These are phyloP conservation scores for Macadamia tetraphylla DNA, from an alignment of 164 flowering plant species.

Conservation along the genomic window DNA sequence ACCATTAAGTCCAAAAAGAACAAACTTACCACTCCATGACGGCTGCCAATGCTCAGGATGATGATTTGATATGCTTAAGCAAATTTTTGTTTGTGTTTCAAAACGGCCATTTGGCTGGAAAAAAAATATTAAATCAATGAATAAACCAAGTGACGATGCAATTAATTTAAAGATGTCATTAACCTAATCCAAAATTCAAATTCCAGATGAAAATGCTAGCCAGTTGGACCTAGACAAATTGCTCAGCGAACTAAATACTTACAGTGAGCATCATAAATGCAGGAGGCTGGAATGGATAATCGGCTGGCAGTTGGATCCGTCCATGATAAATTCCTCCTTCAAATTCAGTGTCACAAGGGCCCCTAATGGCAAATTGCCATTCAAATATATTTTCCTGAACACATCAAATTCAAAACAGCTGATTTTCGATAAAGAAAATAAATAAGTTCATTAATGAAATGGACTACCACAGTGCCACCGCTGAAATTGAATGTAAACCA, in stretches of 20 bases:
- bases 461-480: background rate
- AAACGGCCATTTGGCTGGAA: constrained; percentile 96
- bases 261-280: constrained; percentile 92
- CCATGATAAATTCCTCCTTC: constrained; percentile 99
- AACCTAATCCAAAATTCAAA: background rate
- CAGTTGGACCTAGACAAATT: no score
- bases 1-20: background rate
- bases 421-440: background rate
- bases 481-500: background rate
- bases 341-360: constrained; percentile 82
- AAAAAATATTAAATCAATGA: background rate
- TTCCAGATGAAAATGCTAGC: background rate
- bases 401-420: background rate
- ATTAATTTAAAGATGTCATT: background rate
- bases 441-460: background rate
- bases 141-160: background rate
- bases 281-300: constrained; percentile 95
- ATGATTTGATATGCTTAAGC: constrained; percentile 92
- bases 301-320: constrained; percentile 85
- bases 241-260: constrained; percentile 5
- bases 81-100: constrained; percentile 95
- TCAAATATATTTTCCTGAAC: constrained; percentile 94
- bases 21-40: constrained; percentile 88
- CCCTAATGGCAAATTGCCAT: constrained; percentile 96
- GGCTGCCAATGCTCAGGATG: constrained; percentile 99